phyloP scores from a whole-genome alignment of 1,284 basidiomycete species.

The Puccinia polysora region DNA sequence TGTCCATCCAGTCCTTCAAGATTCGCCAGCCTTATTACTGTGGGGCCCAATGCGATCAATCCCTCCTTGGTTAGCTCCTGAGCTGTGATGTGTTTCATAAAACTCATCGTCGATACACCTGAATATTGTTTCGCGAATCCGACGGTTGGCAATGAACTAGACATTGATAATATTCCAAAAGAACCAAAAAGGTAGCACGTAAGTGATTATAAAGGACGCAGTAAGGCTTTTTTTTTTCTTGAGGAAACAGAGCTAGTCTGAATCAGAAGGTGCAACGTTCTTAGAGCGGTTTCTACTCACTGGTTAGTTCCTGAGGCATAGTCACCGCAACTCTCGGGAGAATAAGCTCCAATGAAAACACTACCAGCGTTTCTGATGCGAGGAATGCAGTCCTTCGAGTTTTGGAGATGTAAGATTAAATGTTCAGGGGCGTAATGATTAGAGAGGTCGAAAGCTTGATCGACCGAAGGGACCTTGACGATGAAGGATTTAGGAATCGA shows the following conservation, averaged over 20 bases:
- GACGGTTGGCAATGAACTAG: conserved; percentile 57
- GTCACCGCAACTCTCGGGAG: conserved; percentile 95
- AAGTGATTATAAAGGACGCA: no score
- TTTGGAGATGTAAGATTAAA: conserved; percentile 78
- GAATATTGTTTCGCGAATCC: conserved; percentile 94
- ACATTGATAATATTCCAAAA: no score
- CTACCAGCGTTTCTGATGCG: conserved; percentile 84
- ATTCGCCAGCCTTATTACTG: conserved; percentile 84
- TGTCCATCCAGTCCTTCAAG: conserved; percentile 93
- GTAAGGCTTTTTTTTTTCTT: no score
- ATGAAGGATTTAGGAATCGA: conserved; percentile 90
- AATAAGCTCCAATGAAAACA: conserved; percentile 89
- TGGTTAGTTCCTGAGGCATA: conserved; percentile 99
- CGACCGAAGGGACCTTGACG: conserved; percentile 64
- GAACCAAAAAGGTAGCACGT: no score
- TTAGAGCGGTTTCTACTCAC: no score
- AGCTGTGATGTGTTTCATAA: conserved; percentile 98
- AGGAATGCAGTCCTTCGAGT: conserved; percentile 65
- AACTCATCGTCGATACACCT: conserved; percentile 92
- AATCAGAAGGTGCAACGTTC: no score
- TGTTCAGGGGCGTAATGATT: conserved; percentile 99
- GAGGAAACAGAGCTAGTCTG: no score
- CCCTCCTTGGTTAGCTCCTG: conserved; percentile 82
- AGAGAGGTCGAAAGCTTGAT: conserved; percentile 78
- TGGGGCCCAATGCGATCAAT: conserved; percentile 72